Evolutionary conservation across 805 yeast genomes (phyloP), one percentile per base, ranked within the genome.

Genomic region (Suhomyces prunicola): DNA sequence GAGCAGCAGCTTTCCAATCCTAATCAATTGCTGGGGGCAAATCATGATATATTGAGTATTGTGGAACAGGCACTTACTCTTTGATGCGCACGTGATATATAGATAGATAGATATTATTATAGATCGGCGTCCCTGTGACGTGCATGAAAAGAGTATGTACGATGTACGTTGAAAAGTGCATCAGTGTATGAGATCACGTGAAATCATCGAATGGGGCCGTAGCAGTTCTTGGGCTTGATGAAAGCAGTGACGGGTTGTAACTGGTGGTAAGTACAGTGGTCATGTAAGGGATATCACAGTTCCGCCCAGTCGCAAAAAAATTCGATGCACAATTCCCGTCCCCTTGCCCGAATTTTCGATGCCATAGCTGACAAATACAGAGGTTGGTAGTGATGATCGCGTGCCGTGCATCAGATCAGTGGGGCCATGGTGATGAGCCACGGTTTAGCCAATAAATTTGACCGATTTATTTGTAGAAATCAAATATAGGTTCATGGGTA

Each of bases 1-100:
- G 86, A 81, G 44, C 78, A 76, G 22, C 83, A 83, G 57, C 72
- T 92, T 45, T 83, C 70, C 0, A 56, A 59, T 46, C 76, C 74
- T 1, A 56, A 61, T 27, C 55, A 42, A 24, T 12, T 24, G 8
- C 13, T 31, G 39, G 48, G 27, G 12, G 48, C 41, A 24, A 46
- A 46, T 19, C 29, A 33, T 10, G 49, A 47, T 19, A 24, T 47
- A 13, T 33, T 47, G 44, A 13, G 17, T 8, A 47, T 47, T 36
- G 42, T 47, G 44, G 49, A 47, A 39, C 42, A 26, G 15, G 44
- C 48, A 6, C 31, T 46, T 10, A 26, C 10, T 12, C 19, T 46
- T 9, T 31, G 15, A 22, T 17, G 15, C 44, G 4, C 44, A 36
- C 41, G 22, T 17, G 41, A 36, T 15, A n/a, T 9, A 1, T 39